Evolutionary conservation across 2,329 filamentous ascomycete genomes (phyloP).

Genomic region (Decorospora gaudefroyi): DNA sequence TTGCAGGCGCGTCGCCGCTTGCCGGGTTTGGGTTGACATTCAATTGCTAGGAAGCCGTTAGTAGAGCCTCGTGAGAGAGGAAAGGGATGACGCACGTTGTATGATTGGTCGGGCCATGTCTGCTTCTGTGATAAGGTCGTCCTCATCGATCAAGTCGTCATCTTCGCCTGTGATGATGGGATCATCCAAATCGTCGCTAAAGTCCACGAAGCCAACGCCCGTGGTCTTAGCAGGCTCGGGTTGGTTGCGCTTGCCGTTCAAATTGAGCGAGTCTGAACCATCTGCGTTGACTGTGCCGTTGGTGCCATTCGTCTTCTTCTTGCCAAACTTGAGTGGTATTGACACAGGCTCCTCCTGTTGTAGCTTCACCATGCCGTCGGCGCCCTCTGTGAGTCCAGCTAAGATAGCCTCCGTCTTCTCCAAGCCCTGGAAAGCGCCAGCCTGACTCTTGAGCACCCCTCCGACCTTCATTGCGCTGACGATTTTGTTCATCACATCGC

Average conservation of each 20-base stretch:
- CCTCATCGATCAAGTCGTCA: conserved; percentile 90
- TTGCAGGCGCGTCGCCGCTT: conserved; percentile 95
- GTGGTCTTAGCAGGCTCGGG: conserved; percentile 44
- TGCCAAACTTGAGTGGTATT: conserved; percentile 67
- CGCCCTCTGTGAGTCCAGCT: conserved; percentile 71
- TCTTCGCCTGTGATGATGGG: conserved; percentile 62
- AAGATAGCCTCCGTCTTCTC: conserved; percentile 80
- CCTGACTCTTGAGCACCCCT: conserved; percentile 70
- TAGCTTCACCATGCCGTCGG: conserved; percentile 73
- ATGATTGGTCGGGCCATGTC: conserved; percentile 78
- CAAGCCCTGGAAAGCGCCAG: conserved; percentile 60
- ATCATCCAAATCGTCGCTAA: conserved; percentile 65
- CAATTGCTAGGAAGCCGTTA: conserved; percentile 62
- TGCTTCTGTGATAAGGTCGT: conserved; percentile 81
- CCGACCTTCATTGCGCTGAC: conserved; percentile 72
- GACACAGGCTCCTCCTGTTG: conserved; percentile 62
- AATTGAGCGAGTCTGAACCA: conserved; percentile 46
- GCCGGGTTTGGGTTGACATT: conserved; percentile 83
- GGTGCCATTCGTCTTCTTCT: conserved; percentile 58
- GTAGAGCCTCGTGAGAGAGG: conserved; percentile 3
- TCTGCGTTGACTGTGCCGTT: conserved; percentile 37
- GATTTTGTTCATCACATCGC: conserved; percentile 70
- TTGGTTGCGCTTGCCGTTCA: conserved; percentile 52
- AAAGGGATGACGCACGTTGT: conserved; percentile 68
- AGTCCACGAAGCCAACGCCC: conserved; percentile 59